Evolutionary conservation across 176 grass and related monocot genomes (phyloP).

Genomic region (Oryza glaberrima): DNA sequence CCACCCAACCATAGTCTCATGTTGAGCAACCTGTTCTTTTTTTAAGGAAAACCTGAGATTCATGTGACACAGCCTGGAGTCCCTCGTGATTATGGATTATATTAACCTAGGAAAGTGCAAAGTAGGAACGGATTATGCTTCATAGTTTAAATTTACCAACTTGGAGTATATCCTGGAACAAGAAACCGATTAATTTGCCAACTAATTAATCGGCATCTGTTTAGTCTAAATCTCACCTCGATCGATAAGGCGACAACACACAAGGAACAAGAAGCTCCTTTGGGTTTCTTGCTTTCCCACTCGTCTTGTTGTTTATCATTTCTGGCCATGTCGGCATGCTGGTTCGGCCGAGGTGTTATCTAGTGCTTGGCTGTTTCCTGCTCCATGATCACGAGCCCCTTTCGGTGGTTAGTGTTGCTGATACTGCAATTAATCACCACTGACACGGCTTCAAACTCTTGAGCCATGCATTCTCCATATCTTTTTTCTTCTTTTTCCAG

Average conservation of each 20-base stretch:
- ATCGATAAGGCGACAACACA: background rate
- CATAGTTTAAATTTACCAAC: too few species aligned
- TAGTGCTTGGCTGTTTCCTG: background rate
- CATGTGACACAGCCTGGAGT: background rate
- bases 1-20: too few species aligned
- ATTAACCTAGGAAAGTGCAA: conserved; percentile 12
- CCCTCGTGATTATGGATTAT: background rate
- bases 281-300: conserved; percentile 26
- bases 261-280: conserved; percentile 10
- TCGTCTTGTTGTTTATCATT: background rate
- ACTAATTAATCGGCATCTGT: background rate
- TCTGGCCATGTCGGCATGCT: conserved; percentile 31
- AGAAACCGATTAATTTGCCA: background rate
- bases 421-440: background rate
- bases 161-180: background rate
- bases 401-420: conserved; percentile 1
- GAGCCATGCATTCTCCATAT: background rate
- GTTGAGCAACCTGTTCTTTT: too few species aligned
- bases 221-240: background rate
- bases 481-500: too few species aligned
- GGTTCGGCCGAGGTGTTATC: background rate
- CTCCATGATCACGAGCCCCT: background rate
- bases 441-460: background rate
- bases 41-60: too few species aligned
- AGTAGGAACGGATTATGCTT: conserved; percentile 20